Percentiles rank a stretch among this genome's conserved stretches.
phyloP scores from a whole-genome alignment of 2,329 filamentous ascomycete genomes.

The Hyphodiscus sp. region DNA sequence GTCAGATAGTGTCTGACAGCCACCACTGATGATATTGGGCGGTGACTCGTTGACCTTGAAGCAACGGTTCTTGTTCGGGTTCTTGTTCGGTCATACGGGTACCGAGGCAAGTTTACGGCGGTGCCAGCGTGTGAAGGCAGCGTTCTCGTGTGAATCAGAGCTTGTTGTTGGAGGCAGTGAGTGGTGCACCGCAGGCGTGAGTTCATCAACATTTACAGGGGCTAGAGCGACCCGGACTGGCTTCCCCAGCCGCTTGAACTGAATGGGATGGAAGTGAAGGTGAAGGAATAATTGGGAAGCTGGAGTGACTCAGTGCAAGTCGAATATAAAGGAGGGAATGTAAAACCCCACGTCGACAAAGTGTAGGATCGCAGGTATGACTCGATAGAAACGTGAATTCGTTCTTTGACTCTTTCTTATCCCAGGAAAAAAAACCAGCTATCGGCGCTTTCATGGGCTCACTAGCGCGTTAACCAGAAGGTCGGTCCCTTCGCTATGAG shows the following conservation, averaged over 20 bases:
- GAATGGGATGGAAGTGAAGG: too few species aligned
- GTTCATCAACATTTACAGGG: background rate
- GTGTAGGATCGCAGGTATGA: too few species aligned
- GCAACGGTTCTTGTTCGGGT: background rate
- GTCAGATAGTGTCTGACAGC: slow-evolving; percentile 8
- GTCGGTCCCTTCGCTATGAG: too few species aligned
- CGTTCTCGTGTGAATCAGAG: background rate
- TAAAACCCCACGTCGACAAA: too few species aligned
- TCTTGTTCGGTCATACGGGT: slow-evolving; percentile 3
- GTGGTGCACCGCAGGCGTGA: background rate
- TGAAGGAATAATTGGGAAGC: too few species aligned
- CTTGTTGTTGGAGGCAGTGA: background rate
- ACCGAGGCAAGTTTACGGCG: slow-evolving; percentile 8
- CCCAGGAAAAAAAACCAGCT: background rate
- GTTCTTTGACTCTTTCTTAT: background rate
- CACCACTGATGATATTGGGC: slow-evolving; percentile 9
- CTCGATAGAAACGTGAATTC: too few species aligned
- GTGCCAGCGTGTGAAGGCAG: background rate
- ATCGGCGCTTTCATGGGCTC: background rate
- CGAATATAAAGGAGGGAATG: too few species aligned
- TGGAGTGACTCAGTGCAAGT: too few species aligned
- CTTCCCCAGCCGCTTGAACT: background rate
- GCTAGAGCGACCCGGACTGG: too few species aligned
- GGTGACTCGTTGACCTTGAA: slow-evolving; percentile 1
- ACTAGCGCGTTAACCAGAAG: too few species aligned